phyloP scores from a whole-genome alignment of 108 stramenopile genomes.

The Pseudonitzschia delicatissima region DNA sequence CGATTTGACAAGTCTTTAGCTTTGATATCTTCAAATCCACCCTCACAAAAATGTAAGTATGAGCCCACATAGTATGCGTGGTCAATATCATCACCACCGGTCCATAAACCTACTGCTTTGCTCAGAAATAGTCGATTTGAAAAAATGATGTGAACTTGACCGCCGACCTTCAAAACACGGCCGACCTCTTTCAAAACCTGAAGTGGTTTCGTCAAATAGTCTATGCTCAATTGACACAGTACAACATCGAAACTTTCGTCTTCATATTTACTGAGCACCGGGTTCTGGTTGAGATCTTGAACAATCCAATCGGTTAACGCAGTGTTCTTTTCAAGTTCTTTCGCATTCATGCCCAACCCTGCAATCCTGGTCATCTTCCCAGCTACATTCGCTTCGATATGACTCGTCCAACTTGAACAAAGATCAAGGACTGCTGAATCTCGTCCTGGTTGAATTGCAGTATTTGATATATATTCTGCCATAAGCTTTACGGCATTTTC shows the following conservation, averaged over 20 bases:
- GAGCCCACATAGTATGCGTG: slow-evolving; percentile 82
- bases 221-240: slow-evolving; percentile 89
- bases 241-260: slow-evolving; percentile 82
- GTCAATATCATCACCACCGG: slow-evolving; percentile 91
- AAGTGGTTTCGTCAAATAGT: slow-evolving; percentile 85
- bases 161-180: slow-evolving; percentile 84
- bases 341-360: slow-evolving; percentile 81
- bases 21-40: slow-evolving; percentile 46
- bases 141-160: slow-evolving; percentile 83
- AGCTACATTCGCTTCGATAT: slow-evolving; percentile 33
- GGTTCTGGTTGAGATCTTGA: slow-evolving; percentile 71
- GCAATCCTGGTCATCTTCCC: slow-evolving; percentile 43
- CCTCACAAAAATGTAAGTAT: slow-evolving; percentile 69
- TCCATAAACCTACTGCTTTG: slow-evolving; percentile 78
- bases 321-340: slow-evolving; percentile 69
- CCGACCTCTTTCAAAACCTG: slow-evolving; percentile 81
- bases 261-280: slow-evolving; percentile 70
- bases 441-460: slow-evolving; percentile 30
- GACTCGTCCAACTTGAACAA: slow-evolving; percentile 88
- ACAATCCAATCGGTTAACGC: slow-evolving; percentile 70
- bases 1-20: slow-evolving; percentile 77
- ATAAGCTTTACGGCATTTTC: slow-evolving; percentile 67
- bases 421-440: slow-evolving; percentile 59
- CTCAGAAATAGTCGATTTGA: slow-evolving; percentile 91
- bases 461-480: slow-evolving; percentile 62